Evolutionary conservation across 768 basidiomycete species (phyloP), one percentile per base, ranked within the genome.

Genomic region (Boletus eberwhitei): DNA sequence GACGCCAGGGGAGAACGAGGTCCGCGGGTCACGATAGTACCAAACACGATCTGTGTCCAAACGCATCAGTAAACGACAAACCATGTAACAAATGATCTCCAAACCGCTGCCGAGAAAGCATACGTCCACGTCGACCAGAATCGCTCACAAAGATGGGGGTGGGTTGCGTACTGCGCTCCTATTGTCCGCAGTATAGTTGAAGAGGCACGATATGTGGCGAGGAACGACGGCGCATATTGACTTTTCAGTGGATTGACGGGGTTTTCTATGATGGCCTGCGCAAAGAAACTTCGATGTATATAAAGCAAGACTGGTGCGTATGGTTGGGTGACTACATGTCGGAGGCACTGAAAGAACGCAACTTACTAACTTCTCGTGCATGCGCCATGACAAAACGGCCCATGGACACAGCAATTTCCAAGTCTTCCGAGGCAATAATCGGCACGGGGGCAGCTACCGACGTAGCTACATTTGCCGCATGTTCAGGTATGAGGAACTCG

Each of bases 11-110:
- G 81, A 1, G 85, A 88, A 7, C 79, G 73, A 6, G 90, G 90
- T 4, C 85, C 83, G 29, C 86, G 80, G 3, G 86, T 88, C 2
- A 87, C 90, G 19, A 92, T 85, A 5, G 87, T 85, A 4, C 88
- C 90, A 61, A 91, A 87, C 16, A 91, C 85, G 11, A 89, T 78
- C 88, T 90, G 53, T 35, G 9, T 16, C 26, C 9, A 31, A 43
- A 26, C 34, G n/a, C 36, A 31, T 63, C 40, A 64, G 50, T 24
- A 9, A 47, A 22, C 26, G 16, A 39, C 12, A 11, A 31, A 8
- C 34, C 3, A 48, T n/a, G 24, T 19, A 32, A 39, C 13, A 4
- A 42, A 54, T 2, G 22, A 32, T 11, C 49, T 26, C 62, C 76
- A 50, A 45, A 83, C 79, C 48, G 78, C 81, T 29, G 84, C 79